Conservation (phyloP, 2,329 filamentous ascomycete species). For the Colletotrichum salicis region DNA sequence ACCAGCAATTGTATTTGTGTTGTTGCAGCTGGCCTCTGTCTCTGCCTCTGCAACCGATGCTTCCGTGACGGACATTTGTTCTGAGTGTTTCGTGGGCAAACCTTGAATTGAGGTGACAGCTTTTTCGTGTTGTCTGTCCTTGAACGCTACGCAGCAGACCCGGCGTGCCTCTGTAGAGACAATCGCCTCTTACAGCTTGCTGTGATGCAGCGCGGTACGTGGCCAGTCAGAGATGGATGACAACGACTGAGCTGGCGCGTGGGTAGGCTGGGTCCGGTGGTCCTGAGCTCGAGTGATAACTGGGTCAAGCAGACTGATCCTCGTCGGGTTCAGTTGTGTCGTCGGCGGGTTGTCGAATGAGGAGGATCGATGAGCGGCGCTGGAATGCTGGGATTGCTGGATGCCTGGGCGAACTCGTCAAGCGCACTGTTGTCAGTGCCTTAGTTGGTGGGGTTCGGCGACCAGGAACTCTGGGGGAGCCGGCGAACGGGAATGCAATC, state of each 20-base stretch:
- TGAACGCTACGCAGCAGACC: background rate
- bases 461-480: conserved; percentile 25
- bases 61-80: conserved; percentile 26
- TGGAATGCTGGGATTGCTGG: conserved; percentile 28
- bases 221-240: conserved; percentile 7
- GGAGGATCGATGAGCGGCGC: conserved; percentile 19
- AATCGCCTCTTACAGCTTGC: background rate
- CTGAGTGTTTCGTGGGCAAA: background rate
- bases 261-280: conserved; percentile 31
- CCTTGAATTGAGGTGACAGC: background rate
- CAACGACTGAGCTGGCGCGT: conserved; percentile 24
- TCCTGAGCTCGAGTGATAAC: conserved; percentile 32
- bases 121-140: background rate
- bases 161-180: conserved; percentile 18
- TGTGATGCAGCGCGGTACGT: conserved; percentile 13
- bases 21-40: conserved; percentile 16
- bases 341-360: conserved; percentile 23
- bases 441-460: conserved; percentile 26
- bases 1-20: conserved; percentile 3
- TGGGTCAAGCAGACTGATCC: conserved; percentile 30
- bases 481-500: conserved; percentile 29
- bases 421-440: conserved; percentile 34
- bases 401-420: conserved; percentile 25
- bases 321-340: conserved; percentile 30
- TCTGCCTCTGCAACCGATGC: conserved; percentile 11